phyloP scores from a whole-genome alignment of 345 rosid species.

The Triadica sebifera region DNA sequence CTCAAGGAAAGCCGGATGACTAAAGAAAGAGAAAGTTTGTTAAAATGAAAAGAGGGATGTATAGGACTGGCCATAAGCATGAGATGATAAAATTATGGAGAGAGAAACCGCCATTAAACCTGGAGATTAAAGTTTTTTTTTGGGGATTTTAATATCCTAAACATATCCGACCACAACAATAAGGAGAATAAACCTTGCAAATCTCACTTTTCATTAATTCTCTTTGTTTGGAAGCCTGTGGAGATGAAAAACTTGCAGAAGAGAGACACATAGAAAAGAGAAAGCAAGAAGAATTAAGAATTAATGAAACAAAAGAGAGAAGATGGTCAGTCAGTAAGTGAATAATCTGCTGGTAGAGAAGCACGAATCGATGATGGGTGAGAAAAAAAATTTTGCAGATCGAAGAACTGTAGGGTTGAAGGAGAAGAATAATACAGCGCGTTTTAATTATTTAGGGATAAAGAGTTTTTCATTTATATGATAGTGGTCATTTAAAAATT shows the following conservation, averaged over 20 bases:
- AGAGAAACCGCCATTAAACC: conserved; percentile 48
- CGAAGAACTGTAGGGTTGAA: no score
- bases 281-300: conserved; percentile 26
- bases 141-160: conserved; percentile 19
- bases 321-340: conserved; percentile 41
- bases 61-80: conserved; percentile 34
- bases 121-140: conserved; percentile 32
- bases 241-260: conserved; percentile 51
- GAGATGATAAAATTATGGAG: conserved; percentile 34
- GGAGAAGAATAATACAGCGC: no score
- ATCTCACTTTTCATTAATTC: conserved; percentile 86
- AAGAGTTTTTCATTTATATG: no score
- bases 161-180: conserved; percentile 30
- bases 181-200: conserved; percentile 45
- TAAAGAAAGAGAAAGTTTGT: conserved; percentile 22
- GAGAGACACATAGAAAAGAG: conserved; percentile 7
- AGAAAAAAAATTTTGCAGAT: no score
- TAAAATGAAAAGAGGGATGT: conserved; percentile 35
- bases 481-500: no score
- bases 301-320: conserved; percentile 30
- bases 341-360: conserved; percentile 20
- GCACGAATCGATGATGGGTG: no score
- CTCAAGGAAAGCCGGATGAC: conserved; percentile 34
- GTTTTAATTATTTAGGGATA: no score
- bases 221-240: conserved; percentile 86